Evolutionary conservation across 2,329 filamentous ascomycete genomes (phyloP), one percentile per base, ranked within the genome.

Genomic region (Fusarium equiseti): DNA sequence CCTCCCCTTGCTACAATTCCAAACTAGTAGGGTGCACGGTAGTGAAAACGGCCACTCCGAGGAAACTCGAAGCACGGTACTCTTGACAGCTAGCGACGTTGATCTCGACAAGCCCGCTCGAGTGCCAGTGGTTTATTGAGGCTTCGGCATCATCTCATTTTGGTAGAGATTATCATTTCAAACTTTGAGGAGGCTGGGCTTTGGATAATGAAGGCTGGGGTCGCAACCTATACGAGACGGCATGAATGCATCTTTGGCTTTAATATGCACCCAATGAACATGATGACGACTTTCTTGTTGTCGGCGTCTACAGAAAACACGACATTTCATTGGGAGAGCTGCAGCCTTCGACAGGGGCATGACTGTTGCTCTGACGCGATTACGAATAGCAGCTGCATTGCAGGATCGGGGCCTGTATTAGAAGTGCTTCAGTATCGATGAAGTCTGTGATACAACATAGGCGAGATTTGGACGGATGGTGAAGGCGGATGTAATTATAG

Each of bases 401-500:
- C 26, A 48, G 44, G 26, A 48, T n/a, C 26, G 44, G 18, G 18
- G 18, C 12, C 7, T 29, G 44, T 48, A 48, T 27, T 32, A 56
- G 57, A 48, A 43, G 61, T 31, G 31, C 48, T 63, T 55, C 38
- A 63, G 49, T 43, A 22, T 52, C 61, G 35, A 32, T 27, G 43
- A 44, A 59, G 44, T 44, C 38, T 29, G 22, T 59, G 48, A 44
- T 32, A 59, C 45, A 16, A 32, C 52, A 22, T 66, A 58, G 53
- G 79, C 35, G 77, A 78, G 58, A 64, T 64, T 52, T 80, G 77
- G 76, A 74, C 61, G 70, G 27, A 77, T 70, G 11, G 45, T 35
- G 46, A 66, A 74, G 27, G 77, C n/a, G 5, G 49, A 48, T 18
- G 26, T 43, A 60, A 32, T 38, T 35, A 48, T 15, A 38, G 55